phyloP scores from a whole-genome alignment of 1,284 basidiomycete species.

The Blastosporella zonata region DNA sequence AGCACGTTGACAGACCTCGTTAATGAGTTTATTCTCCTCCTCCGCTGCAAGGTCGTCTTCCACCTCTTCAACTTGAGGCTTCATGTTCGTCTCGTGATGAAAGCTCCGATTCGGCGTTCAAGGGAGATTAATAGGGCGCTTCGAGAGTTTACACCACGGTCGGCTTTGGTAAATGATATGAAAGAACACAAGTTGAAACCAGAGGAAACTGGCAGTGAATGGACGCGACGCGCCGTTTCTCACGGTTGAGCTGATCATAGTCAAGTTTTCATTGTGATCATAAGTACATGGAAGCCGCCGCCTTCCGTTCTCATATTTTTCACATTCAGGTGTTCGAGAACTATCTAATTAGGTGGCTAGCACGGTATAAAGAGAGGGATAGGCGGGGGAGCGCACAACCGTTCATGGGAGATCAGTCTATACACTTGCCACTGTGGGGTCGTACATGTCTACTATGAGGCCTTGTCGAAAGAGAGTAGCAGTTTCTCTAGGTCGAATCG shows the following conservation, averaged over 20 bases:
- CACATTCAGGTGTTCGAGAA: constrained; percentile 5
- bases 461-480: constrained; percentile 71
- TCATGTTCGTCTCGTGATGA: constrained; percentile 41
- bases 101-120: not conserved
- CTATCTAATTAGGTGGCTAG: constrained; percentile 18
- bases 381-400: constrained; percentile 3
- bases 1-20: constrained; percentile 64
- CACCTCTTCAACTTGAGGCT: constrained; percentile 67
- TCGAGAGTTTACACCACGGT: not conserved
- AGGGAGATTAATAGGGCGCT: not conserved
- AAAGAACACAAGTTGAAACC: not conserved
- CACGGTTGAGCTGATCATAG: constrained; percentile 21
- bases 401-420: constrained; percentile 15
- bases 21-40: constrained; percentile 89
- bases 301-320: not conserved
- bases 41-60: constrained; percentile 81
- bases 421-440: constrained; percentile 9
- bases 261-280: not conserved
- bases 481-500: constrained; percentile 97
- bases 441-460: constrained; percentile 30
- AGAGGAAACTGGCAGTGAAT: constrained; percentile 15
- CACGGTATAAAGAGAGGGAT: constrained; percentile 12
- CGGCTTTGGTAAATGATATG: constrained; percentile 2
- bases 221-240: constrained; percentile 40
- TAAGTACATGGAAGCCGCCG: not conserved